phyloP scores from a whole-genome alignment of 2,329 filamentous ascomycete genomes.

The Dactylonectria estremocensis region DNA sequence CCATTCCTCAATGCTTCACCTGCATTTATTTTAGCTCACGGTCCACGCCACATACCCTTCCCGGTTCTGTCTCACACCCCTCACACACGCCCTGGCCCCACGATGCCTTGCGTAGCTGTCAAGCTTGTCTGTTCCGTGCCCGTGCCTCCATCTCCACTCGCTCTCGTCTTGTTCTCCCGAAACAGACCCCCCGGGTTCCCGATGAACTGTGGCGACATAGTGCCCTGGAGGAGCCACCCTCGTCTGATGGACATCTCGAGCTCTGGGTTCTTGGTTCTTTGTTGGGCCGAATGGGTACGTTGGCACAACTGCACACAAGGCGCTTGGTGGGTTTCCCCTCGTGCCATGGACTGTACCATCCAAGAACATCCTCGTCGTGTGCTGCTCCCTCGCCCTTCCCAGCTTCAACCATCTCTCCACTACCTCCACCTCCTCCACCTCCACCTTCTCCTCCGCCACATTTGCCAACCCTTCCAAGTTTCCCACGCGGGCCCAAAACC shows the following conservation, averaged over 20 bases:
- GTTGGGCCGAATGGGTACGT: constrained; percentile 26
- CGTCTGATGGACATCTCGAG: constrained; percentile 2
- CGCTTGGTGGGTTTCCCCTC: not conserved
- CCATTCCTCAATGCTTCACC: not conserved
- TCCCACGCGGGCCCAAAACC: constrained; percentile 37
- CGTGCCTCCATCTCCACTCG: constrained; percentile 6
- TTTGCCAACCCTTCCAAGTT: constrained; percentile 38
- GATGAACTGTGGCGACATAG: constrained; percentile 28
- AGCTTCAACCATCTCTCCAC: constrained; percentile 32
- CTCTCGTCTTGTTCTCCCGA: constrained; percentile 17
- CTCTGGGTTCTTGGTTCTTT: constrained; percentile 9
- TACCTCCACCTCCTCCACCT: constrained; percentile 25
- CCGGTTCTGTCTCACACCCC: not conserved
- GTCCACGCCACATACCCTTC: not conserved
- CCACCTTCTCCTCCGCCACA: constrained; percentile 37
- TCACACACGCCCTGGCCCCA: constrained; percentile 6
- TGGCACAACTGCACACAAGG: constrained; percentile 11
- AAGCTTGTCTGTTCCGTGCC: constrained; percentile 15
- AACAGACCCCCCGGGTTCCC: constrained; percentile 24
- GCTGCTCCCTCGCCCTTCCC: constrained; percentile 18
- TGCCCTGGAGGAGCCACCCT: constrained; percentile 16
- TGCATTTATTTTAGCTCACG: not conserved
- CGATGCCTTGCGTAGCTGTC: not conserved
- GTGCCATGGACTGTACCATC: constrained; percentile 4
- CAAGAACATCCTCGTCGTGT: constrained; percentile 20